phyloP scores from a whole-genome alignment of 768 basidiomycete species.

The Trametes punicea region DNA sequence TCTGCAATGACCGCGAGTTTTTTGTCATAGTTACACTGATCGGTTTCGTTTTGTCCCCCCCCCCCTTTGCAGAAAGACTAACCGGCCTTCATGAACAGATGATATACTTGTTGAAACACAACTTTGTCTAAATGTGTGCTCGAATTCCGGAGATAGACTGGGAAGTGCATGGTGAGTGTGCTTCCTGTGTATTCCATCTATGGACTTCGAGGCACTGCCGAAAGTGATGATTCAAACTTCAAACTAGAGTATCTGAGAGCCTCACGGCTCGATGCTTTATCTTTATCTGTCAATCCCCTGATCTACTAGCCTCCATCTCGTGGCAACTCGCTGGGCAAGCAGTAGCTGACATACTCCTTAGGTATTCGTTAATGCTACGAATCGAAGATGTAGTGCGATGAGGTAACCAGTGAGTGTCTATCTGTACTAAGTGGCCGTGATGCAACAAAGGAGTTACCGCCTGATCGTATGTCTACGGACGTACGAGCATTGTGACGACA shows the following conservation, averaged over 20 bases:
- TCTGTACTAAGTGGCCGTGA: conserved; percentile 36
- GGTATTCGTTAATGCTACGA: too few relatives aligned
- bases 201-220: conserved; percentile 18
- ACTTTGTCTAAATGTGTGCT: neutral
- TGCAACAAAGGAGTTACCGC: conserved; percentile 85
- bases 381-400: too few relatives aligned
- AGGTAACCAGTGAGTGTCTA: conserved; percentile 33
- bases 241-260: conserved; percentile 95
- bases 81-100: conserved; percentile 12
- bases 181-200: conserved; percentile 1
- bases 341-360: too few relatives aligned
- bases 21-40: conserved; percentile 96
- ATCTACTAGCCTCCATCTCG: conserved; percentile 26
- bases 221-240: conserved; percentile 63
- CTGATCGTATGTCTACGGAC: conserved; percentile 48
- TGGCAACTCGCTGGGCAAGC: too few relatives aligned
- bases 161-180: conserved; percentile 16
- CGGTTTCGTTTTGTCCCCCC: conserved; percentile 34
- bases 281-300: conserved; percentile 64
- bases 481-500: conserved; percentile 58
- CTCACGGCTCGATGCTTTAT: conserved; percentile 63
- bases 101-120: neutral
- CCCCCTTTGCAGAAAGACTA: neutral
- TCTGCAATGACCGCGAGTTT: conserved; percentile 44
- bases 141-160: neutral